Evolutionary conservation across 306 rosid genomes (phyloP).

Genomic region (Calophaca sinica): DNA sequence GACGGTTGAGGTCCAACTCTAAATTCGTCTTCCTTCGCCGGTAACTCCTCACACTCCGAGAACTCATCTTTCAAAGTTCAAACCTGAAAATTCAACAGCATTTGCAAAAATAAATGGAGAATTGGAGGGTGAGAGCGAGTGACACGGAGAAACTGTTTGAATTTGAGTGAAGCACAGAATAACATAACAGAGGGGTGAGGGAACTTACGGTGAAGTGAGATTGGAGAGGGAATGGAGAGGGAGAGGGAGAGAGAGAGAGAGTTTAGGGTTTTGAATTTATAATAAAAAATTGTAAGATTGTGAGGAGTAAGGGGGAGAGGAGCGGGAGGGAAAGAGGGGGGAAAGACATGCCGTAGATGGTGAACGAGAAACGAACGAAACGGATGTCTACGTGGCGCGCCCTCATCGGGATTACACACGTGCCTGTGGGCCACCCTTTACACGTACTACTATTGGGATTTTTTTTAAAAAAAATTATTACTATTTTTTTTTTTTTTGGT

Average conservation of each 20-base stretch:
- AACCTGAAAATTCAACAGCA: neutral
- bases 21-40: conserved; percentile 11
- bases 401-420: neutral
- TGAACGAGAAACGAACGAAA: neutral
- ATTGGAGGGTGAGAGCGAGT: neutral
- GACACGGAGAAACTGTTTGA: neutral
- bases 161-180: neutral
- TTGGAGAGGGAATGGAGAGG: neutral
- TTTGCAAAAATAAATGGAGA: too few species aligned
- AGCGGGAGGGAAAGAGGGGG: neutral
- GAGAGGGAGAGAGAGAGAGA: too few species aligned
- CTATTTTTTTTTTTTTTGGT: too few species aligned
- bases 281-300: too few species aligned
- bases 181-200: neutral
- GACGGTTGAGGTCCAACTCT: conserved; percentile 39
- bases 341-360: neutral
- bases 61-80: conserved; percentile 14
- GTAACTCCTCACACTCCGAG: neutral
- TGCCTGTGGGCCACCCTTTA: neutral
- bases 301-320: neutral
- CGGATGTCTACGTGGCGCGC: neutral
- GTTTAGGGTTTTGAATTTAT: neutral
- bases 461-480: too few species aligned
- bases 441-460: neutral
- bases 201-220: neutral